Conservation (phyloP, 257 asterid genomes). For the Gentiana dahurica region DNA sequence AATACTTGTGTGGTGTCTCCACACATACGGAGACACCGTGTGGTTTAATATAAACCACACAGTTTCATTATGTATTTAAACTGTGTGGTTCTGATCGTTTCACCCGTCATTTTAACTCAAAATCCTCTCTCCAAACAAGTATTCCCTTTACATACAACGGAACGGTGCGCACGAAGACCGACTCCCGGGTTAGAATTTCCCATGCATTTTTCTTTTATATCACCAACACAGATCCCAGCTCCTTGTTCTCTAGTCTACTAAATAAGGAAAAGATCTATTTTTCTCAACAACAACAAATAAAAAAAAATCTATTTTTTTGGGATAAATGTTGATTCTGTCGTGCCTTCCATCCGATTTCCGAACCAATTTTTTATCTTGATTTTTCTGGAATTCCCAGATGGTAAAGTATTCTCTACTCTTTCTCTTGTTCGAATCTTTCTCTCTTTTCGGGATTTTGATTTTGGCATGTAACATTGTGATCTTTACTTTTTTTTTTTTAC, state of each 20-base stretch:
- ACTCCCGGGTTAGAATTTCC: no score
- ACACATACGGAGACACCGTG: no score
- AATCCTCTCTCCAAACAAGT: no score
- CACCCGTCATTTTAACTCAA: no score
- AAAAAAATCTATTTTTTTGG: not conserved
- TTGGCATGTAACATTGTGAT: slow-evolving; percentile 14
- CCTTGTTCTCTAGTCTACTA: slow-evolving; percentile 10
- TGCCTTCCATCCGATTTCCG: slow-evolving; percentile 4
- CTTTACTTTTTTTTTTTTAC: slow-evolving; percentile 5
- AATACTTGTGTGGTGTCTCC: no score
- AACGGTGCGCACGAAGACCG: no score
- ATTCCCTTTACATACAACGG: no score
- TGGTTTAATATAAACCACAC: no score
- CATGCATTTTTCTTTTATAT: slow-evolving; percentile 28
- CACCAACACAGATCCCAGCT: slow-evolving; percentile 23
- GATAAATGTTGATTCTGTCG: not conserved
- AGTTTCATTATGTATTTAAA: no score
- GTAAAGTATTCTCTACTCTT: not conserved
- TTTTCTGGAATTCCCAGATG: no score
- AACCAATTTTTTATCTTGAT: not conserved
- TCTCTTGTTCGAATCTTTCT: not conserved
- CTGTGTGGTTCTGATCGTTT: no score
- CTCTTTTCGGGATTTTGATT: not conserved
- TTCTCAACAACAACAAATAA: not conserved
- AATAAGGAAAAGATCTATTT: not conserved